Evolutionary conservation across 2,329 filamentous ascomycete species (phyloP), one percentile per base, ranked within the genome.

Genomic region (Paecilomyces niveus): DNA sequence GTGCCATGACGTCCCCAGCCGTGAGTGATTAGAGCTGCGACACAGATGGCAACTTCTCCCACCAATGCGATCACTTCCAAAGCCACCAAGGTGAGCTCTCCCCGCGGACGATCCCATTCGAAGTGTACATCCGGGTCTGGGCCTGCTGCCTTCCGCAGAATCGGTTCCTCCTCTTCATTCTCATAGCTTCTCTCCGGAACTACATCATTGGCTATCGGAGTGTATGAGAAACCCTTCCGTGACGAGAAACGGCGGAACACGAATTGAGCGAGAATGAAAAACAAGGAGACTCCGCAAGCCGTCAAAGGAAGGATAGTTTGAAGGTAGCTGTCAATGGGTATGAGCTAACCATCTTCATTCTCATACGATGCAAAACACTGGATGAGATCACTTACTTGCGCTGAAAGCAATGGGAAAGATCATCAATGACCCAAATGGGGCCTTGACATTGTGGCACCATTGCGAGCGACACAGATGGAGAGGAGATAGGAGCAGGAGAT

Each of bases 281-380:
- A 71, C 64, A 92, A 72, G 6, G 94, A 97, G 26, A 89, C 66
- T 62, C 76, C 82, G 73, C 92, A 84, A 59, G 88, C 80, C 61
- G 87, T 76, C 61, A 94, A 78, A 57, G 94, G 94, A 57, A 97
- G 81, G 53, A 96, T 79, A 61, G 90, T 85, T 74, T 90, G 87
- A 57, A 96, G 83, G 73, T 89, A 92, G 73, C 90, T 93, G 71
- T 60, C 63, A 60, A 57, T 55, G 53, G 24, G 57, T 33, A 52
- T 67, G 39, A 64, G 70, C 56, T 67, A 53, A n/a, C 3, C 5
- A 10, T 15, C 33, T 13, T 3, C 15, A 21, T 45, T 45, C 39
- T 45, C 21, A 55, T 45, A 61, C 45, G 26, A 39, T 9, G n/a
- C 22, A 32, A 29, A 26, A 26, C 10, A 9, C 39, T 8, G n/a